Percentiles rank a stretch among this genome's conserved stretches.
phyloP scores from a whole-genome alignment of 2,329 filamentous ascomycete species.

The Verticillium zaregamsianum region DNA sequence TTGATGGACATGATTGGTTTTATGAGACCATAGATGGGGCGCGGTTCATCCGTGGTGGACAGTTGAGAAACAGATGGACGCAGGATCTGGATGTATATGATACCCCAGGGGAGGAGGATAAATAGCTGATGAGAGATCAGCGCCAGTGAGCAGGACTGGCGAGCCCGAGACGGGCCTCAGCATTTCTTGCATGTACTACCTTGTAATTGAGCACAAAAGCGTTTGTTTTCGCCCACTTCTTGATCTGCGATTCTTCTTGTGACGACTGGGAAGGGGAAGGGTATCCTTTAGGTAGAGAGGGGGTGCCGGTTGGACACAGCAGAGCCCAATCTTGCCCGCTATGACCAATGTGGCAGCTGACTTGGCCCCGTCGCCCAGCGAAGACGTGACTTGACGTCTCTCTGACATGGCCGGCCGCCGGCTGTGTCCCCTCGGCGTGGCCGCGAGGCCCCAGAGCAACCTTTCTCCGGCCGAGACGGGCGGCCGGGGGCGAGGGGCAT shows the following conservation, averaged over 20 bases:
- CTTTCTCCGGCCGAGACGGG: background rate
- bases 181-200: conserved; percentile 2
- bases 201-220: conserved; percentile 4
- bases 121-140: background rate
- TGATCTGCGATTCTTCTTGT: no score
- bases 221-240: background rate
- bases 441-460: background rate
- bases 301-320: no score
- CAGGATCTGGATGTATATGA: conserved; percentile 4
- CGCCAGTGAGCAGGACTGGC: background rate
- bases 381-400: background rate
- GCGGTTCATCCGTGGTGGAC: background rate
- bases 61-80: background rate
- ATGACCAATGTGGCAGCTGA: background rate
- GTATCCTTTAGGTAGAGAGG: no score
- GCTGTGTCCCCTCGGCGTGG: background rate
- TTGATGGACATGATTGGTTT: background rate
- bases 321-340: background rate
- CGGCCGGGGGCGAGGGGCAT: background rate
- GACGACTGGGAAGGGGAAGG: no score
- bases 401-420: background rate
- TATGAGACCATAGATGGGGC: background rate
- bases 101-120: background rate
- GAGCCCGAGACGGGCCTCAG: background rate
- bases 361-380: background rate